Conservation (phyloP, 2,329 filamentous ascomycete genomes). For the Pseudogymnoascus sp. region DNA sequence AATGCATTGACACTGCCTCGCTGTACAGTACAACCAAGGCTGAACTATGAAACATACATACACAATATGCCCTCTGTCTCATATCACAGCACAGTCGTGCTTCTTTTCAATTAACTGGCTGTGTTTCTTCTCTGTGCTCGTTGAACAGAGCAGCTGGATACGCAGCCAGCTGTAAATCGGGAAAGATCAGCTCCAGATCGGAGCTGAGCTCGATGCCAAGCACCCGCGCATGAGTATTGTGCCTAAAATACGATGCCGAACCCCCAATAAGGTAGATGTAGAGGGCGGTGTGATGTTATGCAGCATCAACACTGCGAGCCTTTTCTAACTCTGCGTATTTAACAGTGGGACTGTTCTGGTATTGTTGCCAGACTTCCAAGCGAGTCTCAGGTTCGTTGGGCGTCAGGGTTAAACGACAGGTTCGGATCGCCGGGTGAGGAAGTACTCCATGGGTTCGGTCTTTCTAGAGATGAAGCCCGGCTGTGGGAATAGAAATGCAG, state of each 20-base stretch:
- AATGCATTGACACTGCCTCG: neutral
- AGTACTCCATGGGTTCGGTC: neutral
- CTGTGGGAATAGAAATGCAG: neutral
- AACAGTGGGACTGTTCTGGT: neutral
- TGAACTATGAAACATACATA: neutral
- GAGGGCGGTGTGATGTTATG: neutral
- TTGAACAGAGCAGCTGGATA: neutral
- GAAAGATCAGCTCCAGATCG: neutral
- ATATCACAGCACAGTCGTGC: neutral
- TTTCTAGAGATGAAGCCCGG: neutral
- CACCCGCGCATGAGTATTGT: neutral
- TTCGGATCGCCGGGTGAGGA: neutral
- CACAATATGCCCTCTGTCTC: neutral
- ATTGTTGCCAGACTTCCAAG: neutral
- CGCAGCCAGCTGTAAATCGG: neutral
- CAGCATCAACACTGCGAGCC: neutral
- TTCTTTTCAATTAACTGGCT: neutral
- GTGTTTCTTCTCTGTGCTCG: neutral
- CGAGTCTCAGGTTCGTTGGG: neutral
- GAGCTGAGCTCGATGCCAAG: neutral
- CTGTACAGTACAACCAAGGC: neutral
- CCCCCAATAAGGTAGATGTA: neutral
- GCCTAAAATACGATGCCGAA: neutral
- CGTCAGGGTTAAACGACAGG: neutral
- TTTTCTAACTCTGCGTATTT: neutral